phyloP scores from a whole-genome alignment of 2,329 filamentous ascomycete species.

The Ceratocystis destructans region DNA sequence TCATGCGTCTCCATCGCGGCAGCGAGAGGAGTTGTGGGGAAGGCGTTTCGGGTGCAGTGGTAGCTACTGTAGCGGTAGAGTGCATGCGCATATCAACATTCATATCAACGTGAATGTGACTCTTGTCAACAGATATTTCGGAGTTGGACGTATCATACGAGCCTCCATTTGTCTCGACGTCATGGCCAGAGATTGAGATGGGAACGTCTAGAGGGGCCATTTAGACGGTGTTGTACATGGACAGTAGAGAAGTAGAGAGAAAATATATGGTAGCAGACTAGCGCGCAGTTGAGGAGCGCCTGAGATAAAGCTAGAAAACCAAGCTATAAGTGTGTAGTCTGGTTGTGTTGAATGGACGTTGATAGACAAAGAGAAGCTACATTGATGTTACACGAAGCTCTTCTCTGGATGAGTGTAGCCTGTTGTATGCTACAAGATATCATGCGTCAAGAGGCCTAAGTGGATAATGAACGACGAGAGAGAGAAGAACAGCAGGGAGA shows the following conservation, averaged over 20 bases:
- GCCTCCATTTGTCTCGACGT: background rate
- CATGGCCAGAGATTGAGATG: background rate
- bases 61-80: background rate
- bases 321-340: background rate
- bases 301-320: background rate
- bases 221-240: background rate
- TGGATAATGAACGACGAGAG: background rate
- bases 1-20: constrained; percentile 31
- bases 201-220: background rate
- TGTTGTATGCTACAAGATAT: background rate
- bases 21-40: background rate
- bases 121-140: background rate
- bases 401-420: background rate
- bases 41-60: background rate
- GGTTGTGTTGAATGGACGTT: background rate
- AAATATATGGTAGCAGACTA: background rate
- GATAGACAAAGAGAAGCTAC: background rate
- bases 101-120: background rate
- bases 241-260: background rate
- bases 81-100: background rate
- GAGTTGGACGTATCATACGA: background rate
- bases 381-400: background rate
- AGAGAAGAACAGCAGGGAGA: background rate
- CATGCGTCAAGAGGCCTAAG: background rate
- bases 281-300: background rate